Conservation (phyloP, 805 yeast genomes). For the Schizosaccharomyces lindneri region DNA sequence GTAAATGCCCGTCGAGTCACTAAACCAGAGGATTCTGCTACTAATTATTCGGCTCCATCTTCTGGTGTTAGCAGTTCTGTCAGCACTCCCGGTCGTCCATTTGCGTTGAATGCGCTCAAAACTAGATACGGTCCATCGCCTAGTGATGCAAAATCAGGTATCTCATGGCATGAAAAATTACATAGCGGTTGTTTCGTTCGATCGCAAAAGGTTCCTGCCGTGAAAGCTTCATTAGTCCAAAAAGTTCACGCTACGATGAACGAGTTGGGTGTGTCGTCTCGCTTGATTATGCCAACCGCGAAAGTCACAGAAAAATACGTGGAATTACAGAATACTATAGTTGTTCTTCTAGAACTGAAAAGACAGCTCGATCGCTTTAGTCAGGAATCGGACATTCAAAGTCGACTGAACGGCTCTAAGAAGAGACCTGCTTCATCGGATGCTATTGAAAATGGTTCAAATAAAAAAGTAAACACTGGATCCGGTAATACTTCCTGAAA, state of each 20-base stretch:
- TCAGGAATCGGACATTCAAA: neutral
- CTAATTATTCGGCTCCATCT: constrained; percentile 1
- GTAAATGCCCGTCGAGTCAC: constrained; percentile 41
- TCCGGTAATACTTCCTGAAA: too few species aligned
- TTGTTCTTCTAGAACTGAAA: constrained; percentile 55
- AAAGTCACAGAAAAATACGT: constrained; percentile 57
- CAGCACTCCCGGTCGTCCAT: constrained; percentile 20
- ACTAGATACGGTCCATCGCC: neutral
- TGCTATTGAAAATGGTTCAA: neutral
- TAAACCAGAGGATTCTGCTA: constrained; percentile 5
- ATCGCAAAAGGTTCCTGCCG: constrained; percentile 50
- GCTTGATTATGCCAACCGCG: constrained; percentile 65
- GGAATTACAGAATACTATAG: constrained; percentile 40
- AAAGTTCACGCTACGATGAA: constrained; percentile 37
- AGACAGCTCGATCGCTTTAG: constrained; percentile 40
- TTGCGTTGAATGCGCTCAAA: constrained; percentile 16
- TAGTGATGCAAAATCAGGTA: constrained; percentile 26
- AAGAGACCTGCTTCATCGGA: neutral
- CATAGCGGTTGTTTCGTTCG: constrained; percentile 59
- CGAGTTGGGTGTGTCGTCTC: constrained; percentile 55
- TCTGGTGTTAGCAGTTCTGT: constrained; percentile 5
- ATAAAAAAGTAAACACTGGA: too few species aligned
- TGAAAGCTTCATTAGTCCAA: constrained; percentile 51
- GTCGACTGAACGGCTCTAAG: neutral
- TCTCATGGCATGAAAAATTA: constrained; percentile 34